A percentile compares a stretch with the other conserved stretches of the same genome.
Evolutionary conservation across 148 eudicot species (phyloP).

Genomic region (Pouteria glomerata): DNA sequence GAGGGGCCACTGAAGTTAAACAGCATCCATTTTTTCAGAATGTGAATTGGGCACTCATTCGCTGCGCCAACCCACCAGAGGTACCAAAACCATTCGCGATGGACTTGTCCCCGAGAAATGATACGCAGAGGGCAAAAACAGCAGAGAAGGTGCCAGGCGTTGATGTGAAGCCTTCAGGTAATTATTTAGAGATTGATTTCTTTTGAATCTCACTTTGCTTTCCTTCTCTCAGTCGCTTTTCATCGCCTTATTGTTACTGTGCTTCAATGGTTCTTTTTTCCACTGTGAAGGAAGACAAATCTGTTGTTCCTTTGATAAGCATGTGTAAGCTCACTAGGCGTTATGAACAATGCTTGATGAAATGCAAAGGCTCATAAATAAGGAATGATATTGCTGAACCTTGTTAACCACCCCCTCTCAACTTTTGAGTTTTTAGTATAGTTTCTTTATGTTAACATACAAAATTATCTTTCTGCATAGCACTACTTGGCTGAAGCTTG

Average conservation of each 20-base stretch:
- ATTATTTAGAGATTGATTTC: conserved; percentile 81
- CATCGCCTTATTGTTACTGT: conserved; percentile 1
- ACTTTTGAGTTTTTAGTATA: not conserved
- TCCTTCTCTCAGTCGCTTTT: not conserved
- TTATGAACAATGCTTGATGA: not conserved
- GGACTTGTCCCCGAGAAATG: not conserved
- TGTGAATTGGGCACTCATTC: conserved; percentile 89
- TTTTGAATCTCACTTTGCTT: conserved; percentile 39
- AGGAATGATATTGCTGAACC: conserved; percentile 14
- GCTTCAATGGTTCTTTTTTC: conserved; percentile 5
- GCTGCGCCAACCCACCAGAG: conserved; percentile 82
- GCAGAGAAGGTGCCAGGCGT: conserved; percentile 33
- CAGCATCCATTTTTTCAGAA: conserved; percentile 97
- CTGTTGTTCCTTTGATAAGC: not conserved
- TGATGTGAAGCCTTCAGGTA: conserved; percentile 66
- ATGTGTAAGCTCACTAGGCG: not conserved
- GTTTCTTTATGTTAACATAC: conserved; percentile 7
- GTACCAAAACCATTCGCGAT: conserved; percentile 41
- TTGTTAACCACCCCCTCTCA: too few relatives aligned
- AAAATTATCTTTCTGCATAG: too few relatives aligned
- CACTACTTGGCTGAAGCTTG: too few relatives aligned
- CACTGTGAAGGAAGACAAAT: conserved; percentile 2
- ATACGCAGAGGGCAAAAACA: conserved; percentile 4
- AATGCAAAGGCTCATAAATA: conserved; percentile 13
- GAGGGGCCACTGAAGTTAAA: conserved; percentile 92